Evolutionary conservation across 2,329 filamentous ascomycete species (phyloP), one percentile per base, ranked within the genome.

Genomic region (Aureobasidium vineae): DNA sequence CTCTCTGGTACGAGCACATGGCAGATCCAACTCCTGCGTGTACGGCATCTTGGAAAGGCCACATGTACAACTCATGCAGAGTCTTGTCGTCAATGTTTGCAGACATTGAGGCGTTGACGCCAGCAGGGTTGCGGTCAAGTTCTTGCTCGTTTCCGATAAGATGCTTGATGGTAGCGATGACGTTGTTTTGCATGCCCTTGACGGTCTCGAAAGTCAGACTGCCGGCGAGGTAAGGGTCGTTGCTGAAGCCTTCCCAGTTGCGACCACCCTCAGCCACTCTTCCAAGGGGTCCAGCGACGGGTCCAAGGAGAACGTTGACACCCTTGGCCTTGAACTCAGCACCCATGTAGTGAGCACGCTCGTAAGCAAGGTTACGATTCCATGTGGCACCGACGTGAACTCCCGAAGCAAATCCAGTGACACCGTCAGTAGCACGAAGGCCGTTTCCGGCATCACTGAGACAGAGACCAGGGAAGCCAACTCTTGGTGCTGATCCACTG

Each of bases 231-330:
- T 84, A 85, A 0, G 90, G 88, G 73, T 92, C 90, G 1, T 84
- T 78, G 1, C 88, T 89, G 71, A 92, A 92, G 0, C 86, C 85
- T 73, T 92, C 90, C 89, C 89, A 92, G 71, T 85, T 89, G n/a
- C 90, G 84, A 3, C 75, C 75, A 19, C 87, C 89, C 57, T 86
- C 83, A 0, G 89, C 89, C 71, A 91, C 89, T 11, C 88, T 83
- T 1, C 90, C 90, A 3, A 92, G 75, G 1, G 90, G 85, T 0
- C 88, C 89, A 33, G 91, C 87, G 0, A 83, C 80, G 1, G 89
- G 89, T 0, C 88, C 89, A 5, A 92, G 80, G 68, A 86, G 87
- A 65, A 91, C 82, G 73, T 92, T 88, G 36, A 87, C 83, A 43
- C 79, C 70, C 78, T 77, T 77, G 31, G 70, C 71, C 68, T 72